Evolutionary conservation across 2,329 filamentous ascomycete genomes (phyloP), one percentile per base, ranked within the genome.

Genomic region (Ophiostoma sp.): DNA sequence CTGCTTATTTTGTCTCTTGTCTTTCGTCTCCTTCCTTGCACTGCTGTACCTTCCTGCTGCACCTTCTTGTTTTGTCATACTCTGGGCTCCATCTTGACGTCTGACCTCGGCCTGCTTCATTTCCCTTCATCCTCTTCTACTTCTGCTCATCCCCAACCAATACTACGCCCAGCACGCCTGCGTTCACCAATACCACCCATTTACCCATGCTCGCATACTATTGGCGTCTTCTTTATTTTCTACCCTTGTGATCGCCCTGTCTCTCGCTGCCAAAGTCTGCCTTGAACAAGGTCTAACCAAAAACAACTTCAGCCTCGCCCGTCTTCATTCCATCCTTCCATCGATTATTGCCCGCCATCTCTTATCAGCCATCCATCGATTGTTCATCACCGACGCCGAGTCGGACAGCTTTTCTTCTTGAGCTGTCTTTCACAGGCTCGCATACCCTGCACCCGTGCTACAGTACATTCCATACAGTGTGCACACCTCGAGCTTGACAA

Each of bases 11-110:
- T 33, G 20, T 36, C 7, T n/a, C 33, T 54, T 7, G 52, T 54
- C 20, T 67, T 35, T 62, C 31, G 41, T 60, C 57, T 35, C 68
- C 33, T 48, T 60, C 62, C 20, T 65, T 36, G 27, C 27, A 57
- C 48, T n/a, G n/a, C 7, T 57, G 41, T 33, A 57, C 65, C 65
- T 33, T 27, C 48, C 17, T 33, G 11, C 31, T 52, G 57, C 36
- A 15, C 7, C 36, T 57, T 54, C n/a, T 17, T 33, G 57, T 27
- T 62, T 62, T 62, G 57, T 33, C 57, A 62, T 62, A 57, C 52
- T 57, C 27, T 35, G 27, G 57, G 35, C 52, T 71, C 33, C 35
- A 67, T 69, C 52, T 39, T 41, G 39, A 39, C 52, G 48, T 65
- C 35, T 39, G 62, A 39, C 62, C 33, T 65, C 62, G 62, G 20